Evolutionary conservation across 257 asterid species (phyloP).

Genomic region (Verbena officinalis): DNA sequence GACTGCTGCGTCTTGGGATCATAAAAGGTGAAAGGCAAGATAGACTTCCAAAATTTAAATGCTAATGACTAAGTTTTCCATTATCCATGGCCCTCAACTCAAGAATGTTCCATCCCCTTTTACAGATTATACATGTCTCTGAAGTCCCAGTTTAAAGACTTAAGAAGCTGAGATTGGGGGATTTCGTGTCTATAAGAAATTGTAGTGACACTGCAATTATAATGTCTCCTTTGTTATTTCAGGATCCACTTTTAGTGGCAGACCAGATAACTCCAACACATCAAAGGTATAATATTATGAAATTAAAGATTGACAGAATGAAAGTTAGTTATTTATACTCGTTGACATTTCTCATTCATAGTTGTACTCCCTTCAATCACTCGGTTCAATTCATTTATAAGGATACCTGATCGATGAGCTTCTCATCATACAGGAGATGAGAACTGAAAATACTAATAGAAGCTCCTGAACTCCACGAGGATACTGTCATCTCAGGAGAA

Average conservation of each 20-base stretch:
- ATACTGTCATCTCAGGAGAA: constrained; percentile 87
- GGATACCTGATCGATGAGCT: constrained; percentile 92
- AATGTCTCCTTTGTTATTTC: background rate
- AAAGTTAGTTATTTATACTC: background rate
- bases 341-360: background rate
- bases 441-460: constrained; percentile 92
- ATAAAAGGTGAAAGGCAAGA: constrained; percentile 3
- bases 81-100: constrained; percentile 9
- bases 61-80: background rate
- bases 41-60: background rate
- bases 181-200: background rate
- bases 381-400: constrained; percentile 5
- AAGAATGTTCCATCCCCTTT: background rate
- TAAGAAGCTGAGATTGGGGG: background rate
- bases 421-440: constrained; percentile 84
- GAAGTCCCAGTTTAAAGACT: background rate
- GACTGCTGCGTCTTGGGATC: constrained; percentile 1
- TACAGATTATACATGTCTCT: background rate
- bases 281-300: background rate
- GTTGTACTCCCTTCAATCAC: background rate
- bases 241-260: background rate
- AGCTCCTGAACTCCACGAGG: constrained; percentile 83
- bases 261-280: background rate
- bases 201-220: background rate
- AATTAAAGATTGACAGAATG: background rate